phyloP scores from a whole-genome alignment of 2,329 filamentous ascomycete genomes.

The Aureobasidium sp. region DNA sequence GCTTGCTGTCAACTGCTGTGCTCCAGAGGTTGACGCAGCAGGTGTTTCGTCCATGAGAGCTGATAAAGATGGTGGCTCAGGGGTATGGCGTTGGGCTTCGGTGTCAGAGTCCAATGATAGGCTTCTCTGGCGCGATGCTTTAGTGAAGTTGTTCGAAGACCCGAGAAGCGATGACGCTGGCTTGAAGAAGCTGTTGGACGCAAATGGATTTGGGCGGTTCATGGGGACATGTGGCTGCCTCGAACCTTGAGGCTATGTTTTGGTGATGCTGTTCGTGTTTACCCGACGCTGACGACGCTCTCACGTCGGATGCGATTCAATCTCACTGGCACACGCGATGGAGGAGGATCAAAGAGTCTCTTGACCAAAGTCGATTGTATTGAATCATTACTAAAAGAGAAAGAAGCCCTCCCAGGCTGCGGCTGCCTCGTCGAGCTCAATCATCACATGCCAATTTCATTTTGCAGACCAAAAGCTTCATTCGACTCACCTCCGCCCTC shows the following conservation, averaged over 20 bases:
- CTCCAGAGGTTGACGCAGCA: slow-evolving; percentile 7
- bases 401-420: not conserved
- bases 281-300: not conserved
- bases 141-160: slow-evolving; percentile 19
- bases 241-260: not conserved
- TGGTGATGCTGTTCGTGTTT: not conserved
- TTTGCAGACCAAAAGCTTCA: not conserved
- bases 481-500: not conserved
- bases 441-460: not conserved
- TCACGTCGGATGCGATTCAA: not conserved
- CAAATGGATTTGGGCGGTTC: slow-evolving; percentile 21
- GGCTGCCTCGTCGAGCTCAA: not conserved
- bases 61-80: slow-evolving; percentile 13
- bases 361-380: not conserved
- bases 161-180: slow-evolving; percentile 32
- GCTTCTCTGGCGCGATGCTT: slow-evolving; percentile 5
- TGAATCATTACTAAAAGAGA: not conserved
- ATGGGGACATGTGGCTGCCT: slow-evolving; percentile 13
- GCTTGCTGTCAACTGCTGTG: slow-evolving; percentile 22
- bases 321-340: not conserved
- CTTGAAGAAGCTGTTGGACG: slow-evolving; percentile 28
- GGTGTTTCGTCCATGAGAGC: not conserved
- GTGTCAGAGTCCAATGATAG: slow-evolving; percentile 31
- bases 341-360: not conserved
- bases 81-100: slow-evolving; percentile 20